Conservation (phyloP, 1,284 basidiomycete genomes). For the Ceratobasidium sp. region DNA sequence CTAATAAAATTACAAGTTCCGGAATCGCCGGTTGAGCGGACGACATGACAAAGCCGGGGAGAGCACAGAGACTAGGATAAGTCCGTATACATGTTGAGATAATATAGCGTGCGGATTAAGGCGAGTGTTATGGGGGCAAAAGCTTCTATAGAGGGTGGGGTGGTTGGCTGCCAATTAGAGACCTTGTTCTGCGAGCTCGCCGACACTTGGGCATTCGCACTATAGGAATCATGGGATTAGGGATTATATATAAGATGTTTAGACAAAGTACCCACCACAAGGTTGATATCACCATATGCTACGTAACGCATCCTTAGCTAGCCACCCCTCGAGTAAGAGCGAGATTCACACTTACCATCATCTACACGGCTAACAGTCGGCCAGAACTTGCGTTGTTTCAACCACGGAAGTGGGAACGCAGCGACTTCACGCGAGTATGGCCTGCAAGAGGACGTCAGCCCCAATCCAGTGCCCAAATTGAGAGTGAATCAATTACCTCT, state of each 20-base stretch:
- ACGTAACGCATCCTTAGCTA: slow-evolving; percentile 41
- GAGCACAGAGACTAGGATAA: background rate
- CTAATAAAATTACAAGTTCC: slow-evolving; percentile 6
- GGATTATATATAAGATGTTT: slow-evolving; percentile 30
- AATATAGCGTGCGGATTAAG: slow-evolving; percentile 21
- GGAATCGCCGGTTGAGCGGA: slow-evolving; percentile 43
- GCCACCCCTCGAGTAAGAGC: slow-evolving; percentile 1
- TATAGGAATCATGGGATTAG: slow-evolving; percentile 54
- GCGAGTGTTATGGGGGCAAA: background rate
- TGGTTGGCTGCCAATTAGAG: slow-evolving; percentile 1
- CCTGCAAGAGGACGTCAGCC: slow-evolving; percentile 57
- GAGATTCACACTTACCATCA: slow-evolving; percentile 75
- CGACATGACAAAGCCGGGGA: slow-evolving; percentile 22
- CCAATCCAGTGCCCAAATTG: background rate
- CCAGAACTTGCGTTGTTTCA: slow-evolving; percentile 93
- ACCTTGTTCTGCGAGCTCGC: slow-evolving; percentile 66
- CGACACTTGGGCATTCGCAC: slow-evolving; percentile 92
- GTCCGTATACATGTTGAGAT: slow-evolving; percentile 36
- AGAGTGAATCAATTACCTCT: slow-evolving; percentile 66
- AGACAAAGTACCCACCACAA: slow-evolving; percentile 71
- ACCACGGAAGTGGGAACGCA: slow-evolving; percentile 83
- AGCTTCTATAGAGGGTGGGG: slow-evolving; percentile 1
- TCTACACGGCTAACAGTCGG: slow-evolving; percentile 90
- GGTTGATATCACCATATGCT: slow-evolving; percentile 87
- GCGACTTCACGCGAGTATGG: slow-evolving; percentile 90